Evolutionary conservation across 768 basidiomycete genomes (phyloP).

Genomic region (Leccinum disarticulatum): DNA sequence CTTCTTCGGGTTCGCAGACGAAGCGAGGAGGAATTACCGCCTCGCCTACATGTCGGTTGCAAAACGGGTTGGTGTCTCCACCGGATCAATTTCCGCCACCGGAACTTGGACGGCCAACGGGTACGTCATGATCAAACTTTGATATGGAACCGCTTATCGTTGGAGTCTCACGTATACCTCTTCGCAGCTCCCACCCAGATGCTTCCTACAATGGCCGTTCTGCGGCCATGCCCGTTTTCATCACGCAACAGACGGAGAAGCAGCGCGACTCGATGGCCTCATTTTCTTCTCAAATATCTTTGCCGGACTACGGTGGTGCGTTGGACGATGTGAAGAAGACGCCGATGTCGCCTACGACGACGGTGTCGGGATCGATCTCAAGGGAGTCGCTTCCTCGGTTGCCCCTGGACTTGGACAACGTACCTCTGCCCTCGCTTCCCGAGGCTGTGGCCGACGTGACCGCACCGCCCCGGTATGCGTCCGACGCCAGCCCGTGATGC

Average conservation of each 20-base stretch:
- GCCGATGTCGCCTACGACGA: slow-evolving; percentile 23
- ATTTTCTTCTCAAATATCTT: slow-evolving; percentile 43
- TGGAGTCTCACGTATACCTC: neutral
- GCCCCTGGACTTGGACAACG: slow-evolving; percentile 18
- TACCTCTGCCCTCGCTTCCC: slow-evolving; percentile 22
- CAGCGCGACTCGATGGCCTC: slow-evolving; percentile 52
- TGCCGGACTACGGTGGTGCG: slow-evolving; percentile 40
- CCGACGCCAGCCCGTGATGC: slow-evolving; percentile 17
- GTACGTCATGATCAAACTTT: slow-evolving; percentile 20
- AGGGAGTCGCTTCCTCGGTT: slow-evolving; percentile 28
- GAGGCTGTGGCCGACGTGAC: slow-evolving; percentile 14
- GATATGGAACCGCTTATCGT: neutral
- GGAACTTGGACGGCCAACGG: slow-evolving; percentile 26
- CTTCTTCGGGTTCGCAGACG: slow-evolving; percentile 71
- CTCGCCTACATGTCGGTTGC: slow-evolving; percentile 39
- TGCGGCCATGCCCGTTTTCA: slow-evolving; percentile 42
- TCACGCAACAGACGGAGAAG: slow-evolving; percentile 44
- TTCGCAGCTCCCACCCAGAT: slow-evolving; percentile 23
- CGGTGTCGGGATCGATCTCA: slow-evolving; percentile 23
- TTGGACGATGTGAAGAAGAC: slow-evolving; percentile 27
- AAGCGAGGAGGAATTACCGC: slow-evolving; percentile 59
- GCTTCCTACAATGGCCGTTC: slow-evolving; percentile 22
- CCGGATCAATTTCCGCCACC: slow-evolving; percentile 21
- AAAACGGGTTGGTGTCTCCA: slow-evolving; percentile 34
- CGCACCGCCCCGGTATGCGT: slow-evolving; percentile 25